Conservation (phyloP, 495 filamentous ascomycete genomes). For the Xylaria flabelliformis region DNA sequence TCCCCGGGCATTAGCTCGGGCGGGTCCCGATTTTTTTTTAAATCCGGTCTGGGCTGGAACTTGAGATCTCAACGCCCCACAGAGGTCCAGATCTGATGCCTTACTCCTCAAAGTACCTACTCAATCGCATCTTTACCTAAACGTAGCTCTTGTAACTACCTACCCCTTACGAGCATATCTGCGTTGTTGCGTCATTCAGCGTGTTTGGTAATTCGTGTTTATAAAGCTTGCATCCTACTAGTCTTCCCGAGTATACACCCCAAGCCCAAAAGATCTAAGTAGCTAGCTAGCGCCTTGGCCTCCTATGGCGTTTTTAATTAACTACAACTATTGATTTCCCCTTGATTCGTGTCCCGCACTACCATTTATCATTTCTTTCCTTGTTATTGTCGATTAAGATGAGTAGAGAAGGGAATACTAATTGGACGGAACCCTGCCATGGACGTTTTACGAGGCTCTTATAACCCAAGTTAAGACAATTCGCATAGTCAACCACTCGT, state of each 20-base stretch:
- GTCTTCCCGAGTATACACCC: too few relatives aligned
- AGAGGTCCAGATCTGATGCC: neutral
- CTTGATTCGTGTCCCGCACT: neutral
- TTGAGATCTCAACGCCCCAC: neutral
- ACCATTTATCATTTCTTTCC: neutral
- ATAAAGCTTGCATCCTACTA: neutral
- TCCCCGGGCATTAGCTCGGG: neutral
- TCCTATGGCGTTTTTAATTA: neutral
- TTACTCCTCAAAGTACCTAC: neutral
- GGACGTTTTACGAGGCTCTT: neutral
- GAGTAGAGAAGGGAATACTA: neutral
- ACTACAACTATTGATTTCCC: neutral
- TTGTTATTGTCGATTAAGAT: neutral
- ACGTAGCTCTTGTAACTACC: neutral
- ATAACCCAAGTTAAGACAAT: neutral
- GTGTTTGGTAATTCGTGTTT: neutral
- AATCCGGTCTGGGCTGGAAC: neutral
- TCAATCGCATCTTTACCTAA: neutral
- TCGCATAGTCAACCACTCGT: neutral
- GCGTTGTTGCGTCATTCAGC: neutral
- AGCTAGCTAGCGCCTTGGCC: slow-evolving; percentile 1
- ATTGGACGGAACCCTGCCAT: neutral
- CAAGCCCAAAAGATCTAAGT: neutral
- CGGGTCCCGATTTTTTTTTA: neutral
- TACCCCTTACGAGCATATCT: neutral